Evolutionary conservation across 129 eudicot species (phyloP), one percentile per base, ranked within the genome.

Genomic region (Smallanthus sonchifolius): DNA sequence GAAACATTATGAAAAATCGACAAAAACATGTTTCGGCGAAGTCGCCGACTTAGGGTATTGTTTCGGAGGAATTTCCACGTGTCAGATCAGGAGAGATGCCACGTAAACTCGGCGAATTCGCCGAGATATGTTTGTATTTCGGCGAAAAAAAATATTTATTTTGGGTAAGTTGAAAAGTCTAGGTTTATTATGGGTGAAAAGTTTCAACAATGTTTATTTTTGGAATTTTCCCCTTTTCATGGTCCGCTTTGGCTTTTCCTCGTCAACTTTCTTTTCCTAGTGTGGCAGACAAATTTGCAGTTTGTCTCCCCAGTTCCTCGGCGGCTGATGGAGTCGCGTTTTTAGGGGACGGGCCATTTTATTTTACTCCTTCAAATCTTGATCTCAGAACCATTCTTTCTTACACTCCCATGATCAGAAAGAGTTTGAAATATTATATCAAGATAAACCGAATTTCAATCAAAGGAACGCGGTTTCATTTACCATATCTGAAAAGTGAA

Each of bases 321-420:
- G 20, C 37, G 1, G 60, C 64, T 24, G 68, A 19, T 0, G 86
- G 86, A 28, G 83, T 82, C 14, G 30, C 78, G 10, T 84, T 81
- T 75, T 66, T 84, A 19, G 92, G 85, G 2, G 77, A 84, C 3
- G 87, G 86, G 0, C 86, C 88, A 0, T 52, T 51, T 52, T 71
- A 70, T 54, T 35, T 75, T 39, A 43, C 69, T 28, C 76, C 83
- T 15, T 68, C 64, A 11, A 74, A 75, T 35, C 64, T 81, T 47
- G 78, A 83, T 38, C 51, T 75, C 2, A 68, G 68, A 34, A 36
- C 30, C 56, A 30, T 61, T 13, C 82, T 84, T 59, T 59, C 65
- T 30, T 30, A 59, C 65, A 59, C 65, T 59, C 65, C 65, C 15
- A 59, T 59, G 65, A 1, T 59, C 7, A 3, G 39, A 59, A 59